These are phyloP conservation scores for Lasiosphaeria miniovina DNA, from an alignment of 495 filamentous ascomycete species.

Conservation along the genomic window DNA sequence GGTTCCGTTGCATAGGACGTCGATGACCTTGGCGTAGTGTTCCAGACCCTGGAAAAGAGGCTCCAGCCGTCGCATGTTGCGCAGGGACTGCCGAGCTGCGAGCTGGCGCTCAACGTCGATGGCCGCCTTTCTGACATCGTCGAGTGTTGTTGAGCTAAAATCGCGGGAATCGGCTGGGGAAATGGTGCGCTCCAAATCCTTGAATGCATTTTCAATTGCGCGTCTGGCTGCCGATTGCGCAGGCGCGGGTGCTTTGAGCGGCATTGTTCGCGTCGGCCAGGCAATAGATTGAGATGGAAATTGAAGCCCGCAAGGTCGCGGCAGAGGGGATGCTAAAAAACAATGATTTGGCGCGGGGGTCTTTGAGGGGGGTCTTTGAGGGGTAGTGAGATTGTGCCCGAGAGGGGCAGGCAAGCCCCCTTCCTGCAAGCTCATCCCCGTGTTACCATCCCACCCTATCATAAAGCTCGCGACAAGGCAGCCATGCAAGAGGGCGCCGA, in stretches of 20 bases:
- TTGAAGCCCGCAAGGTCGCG: neutral
- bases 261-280: constrained; percentile 7
- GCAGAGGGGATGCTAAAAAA: neutral
- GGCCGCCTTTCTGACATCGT: constrained; percentile 36
- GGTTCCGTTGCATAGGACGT: constrained; percentile 42
- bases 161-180: constrained; percentile 23
- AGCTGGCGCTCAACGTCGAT: constrained; percentile 36
- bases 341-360: too few species aligned
- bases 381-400: too few species aligned
- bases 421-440: too few species aligned
- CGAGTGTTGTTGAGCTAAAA: constrained; percentile 32
- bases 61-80: constrained; percentile 39
- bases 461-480: too few species aligned
- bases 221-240: constrained; percentile 2
- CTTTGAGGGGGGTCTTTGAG: too few species aligned
- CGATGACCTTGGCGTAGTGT: constrained; percentile 37
- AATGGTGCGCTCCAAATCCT: constrained; percentile 29
- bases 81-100: constrained; percentile 31
- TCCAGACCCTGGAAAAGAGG: constrained; percentile 39
- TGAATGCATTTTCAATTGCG: constrained; percentile 28
- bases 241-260: constrained; percentile 4
- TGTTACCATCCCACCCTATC: too few species aligned
- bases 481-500: too few species aligned
- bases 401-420: too few species aligned
- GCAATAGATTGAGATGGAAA: neutral